Conservation (phyloP, 441 rosid species). For the Kokia cookei region DNA sequence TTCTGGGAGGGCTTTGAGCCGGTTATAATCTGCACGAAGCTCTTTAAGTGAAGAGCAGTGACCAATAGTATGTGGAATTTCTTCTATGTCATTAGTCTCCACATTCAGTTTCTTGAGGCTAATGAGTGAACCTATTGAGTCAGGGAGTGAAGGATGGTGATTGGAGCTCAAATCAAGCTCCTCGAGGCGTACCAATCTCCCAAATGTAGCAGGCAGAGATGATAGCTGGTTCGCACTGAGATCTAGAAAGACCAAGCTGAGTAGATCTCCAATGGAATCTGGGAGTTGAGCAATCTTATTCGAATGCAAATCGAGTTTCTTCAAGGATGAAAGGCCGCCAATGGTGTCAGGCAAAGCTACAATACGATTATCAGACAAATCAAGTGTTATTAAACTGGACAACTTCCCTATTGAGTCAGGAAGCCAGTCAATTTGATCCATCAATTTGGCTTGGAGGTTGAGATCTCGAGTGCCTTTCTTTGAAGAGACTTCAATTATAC, state of each 20-base stretch:
- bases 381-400: slow-evolving; percentile 54
- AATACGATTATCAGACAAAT: slow-evolving; percentile 83
- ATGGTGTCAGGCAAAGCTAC: slow-evolving; percentile 56
- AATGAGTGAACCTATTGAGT: slow-evolving; percentile 63
- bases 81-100: slow-evolving; percentile 87
- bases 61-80: slow-evolving; percentile 74
- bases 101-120: slow-evolving; percentile 55
- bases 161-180: slow-evolving; percentile 88
- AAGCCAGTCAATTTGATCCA: slow-evolving; percentile 88
- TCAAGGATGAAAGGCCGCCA: slow-evolving; percentile 77
- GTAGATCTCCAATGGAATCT: slow-evolving; percentile 71
- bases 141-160: slow-evolving; percentile 49
- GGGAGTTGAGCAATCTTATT: slow-evolving; percentile 75
- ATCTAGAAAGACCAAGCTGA: slow-evolving; percentile 55
- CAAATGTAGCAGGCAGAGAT: slow-evolving; percentile 55
- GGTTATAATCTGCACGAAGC: slow-evolving; percentile 81
- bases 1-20: slow-evolving; percentile 95
- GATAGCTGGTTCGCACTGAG: slow-evolving; percentile 75
- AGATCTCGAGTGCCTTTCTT: slow-evolving; percentile 83
- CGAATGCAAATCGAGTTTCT: slow-evolving; percentile 71
- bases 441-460: slow-evolving; percentile 72
- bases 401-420: slow-evolving; percentile 90
- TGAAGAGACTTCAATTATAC: slow-evolving; percentile 78
- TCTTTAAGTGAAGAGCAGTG: slow-evolving; percentile 63
- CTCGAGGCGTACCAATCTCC: slow-evolving; percentile 64